These are phyloP conservation scores for Acanthamoeba culbertsoni DNA, from an alignment of 208 protist genomes.

Conservation along the genomic window DNA sequence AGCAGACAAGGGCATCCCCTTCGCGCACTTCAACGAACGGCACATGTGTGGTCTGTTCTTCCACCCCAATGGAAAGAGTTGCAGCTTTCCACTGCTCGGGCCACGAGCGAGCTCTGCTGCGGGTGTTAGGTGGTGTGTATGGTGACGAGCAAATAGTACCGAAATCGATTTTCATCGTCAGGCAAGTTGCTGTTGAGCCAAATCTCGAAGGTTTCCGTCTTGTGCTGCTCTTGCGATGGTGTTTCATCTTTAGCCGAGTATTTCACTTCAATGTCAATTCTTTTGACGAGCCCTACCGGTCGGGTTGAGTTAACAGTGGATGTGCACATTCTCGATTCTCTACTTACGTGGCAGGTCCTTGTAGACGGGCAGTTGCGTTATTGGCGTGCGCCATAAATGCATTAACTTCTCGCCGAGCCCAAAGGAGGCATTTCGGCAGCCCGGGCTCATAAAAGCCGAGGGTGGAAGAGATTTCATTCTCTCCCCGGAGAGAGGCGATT, in stretches of 20 bases:
- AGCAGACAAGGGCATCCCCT: not conserved
- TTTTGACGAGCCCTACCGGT: not conserved
- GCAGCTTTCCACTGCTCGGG: not conserved
- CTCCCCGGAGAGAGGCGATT: too few species aligned
- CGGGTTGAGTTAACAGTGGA: not conserved
- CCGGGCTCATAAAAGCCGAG: not conserved
- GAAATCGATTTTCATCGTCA: not conserved
- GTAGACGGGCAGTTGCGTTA: slow-evolving; percentile 7
- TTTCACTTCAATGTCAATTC: not conserved
- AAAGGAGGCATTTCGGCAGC: not conserved
- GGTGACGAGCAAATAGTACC: not conserved
- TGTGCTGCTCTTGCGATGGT: not conserved
- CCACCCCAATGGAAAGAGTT: not conserved
- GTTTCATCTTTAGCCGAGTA: not conserved
- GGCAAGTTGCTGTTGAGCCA: slow-evolving; percentile 28
- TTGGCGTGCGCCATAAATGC: not conserved
- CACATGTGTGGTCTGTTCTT: not conserved
- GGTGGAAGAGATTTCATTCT: too few species aligned
- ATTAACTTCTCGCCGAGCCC: not conserved
- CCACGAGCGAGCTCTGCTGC: not conserved
- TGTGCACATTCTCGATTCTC: not conserved
- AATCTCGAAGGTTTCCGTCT: not conserved
- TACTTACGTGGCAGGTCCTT: not conserved
- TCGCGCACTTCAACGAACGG: not conserved
- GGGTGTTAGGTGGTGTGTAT: not conserved